Evolutionary conservation across 176 grass and related monocot genomes (phyloP).

Genomic region (bread wheat (Triticum aestivum)): DNA sequence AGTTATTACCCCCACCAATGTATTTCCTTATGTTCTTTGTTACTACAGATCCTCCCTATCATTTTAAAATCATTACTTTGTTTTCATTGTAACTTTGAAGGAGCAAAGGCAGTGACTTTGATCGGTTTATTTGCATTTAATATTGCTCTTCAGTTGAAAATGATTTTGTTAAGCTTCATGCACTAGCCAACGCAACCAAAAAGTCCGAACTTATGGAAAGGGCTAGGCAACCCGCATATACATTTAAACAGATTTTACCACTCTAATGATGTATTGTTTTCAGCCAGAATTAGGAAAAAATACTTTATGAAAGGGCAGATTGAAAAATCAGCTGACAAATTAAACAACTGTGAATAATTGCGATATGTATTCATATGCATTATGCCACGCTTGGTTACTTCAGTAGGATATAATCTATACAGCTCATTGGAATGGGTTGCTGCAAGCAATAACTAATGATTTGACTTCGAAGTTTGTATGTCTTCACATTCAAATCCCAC

Average conservation of each 20-base stretch:
- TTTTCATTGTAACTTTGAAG: neutral
- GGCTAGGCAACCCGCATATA: too few species aligned
- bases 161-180: neutral
- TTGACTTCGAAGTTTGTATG: neutral
- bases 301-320: neutral
- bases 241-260: too few species aligned
- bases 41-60: neutral
- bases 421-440: neutral
- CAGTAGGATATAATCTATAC: neutral
- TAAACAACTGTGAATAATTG: neutral
- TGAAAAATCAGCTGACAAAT: neutral
- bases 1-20: neutral
- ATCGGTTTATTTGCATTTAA: neutral
- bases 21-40: slow-evolving; percentile 12
- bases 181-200: too few species aligned
- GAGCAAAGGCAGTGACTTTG: neutral
- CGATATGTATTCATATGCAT: neutral
- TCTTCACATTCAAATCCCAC: neutral
- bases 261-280: neutral
- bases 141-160: slow-evolving; percentile 1
- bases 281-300: neutral
- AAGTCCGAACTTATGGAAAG: too few species aligned
- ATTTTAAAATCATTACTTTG: neutral
- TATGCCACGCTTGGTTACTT: neutral
- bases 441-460: neutral